Percentiles rank a stretch among this genome's conserved stretches.
Evolutionary conservation across 805 yeast genomes (phyloP).

Genomic region (Suhomyces pyralidae): DNA sequence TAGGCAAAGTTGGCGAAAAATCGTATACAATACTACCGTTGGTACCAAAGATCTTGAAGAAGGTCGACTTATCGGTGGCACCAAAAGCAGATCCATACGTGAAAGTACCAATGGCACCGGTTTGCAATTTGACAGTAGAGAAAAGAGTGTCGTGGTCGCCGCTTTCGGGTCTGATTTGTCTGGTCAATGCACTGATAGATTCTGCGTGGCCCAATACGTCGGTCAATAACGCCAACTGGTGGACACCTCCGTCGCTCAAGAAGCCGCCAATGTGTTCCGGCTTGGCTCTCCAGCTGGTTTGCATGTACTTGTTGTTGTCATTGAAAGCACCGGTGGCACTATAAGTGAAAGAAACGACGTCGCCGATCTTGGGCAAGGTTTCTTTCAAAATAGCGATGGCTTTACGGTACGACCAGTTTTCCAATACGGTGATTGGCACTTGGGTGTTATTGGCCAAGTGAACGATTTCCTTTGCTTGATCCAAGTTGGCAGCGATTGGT

Average conservation of each 20-base stretch:
- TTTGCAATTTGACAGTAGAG: conserved; percentile 59
- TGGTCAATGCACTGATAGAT: conserved; percentile 70
- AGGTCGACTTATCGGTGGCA: conserved; percentile 66
- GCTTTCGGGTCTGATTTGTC: conserved; percentile 69
- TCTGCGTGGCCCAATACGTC: conserved; percentile 74
- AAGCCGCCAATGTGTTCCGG: conserved; percentile 94
- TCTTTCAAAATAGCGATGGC: conserved; percentile 51
- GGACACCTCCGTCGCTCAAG: conserved; percentile 95
- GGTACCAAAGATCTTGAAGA: conserved; percentile 71
- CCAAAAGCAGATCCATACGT: conserved; percentile 87
- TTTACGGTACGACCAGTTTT: conserved; percentile 78
- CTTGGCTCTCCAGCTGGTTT: conserved; percentile 81
- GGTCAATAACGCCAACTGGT: conserved; percentile 84
- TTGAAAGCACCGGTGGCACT: conserved; percentile 73
- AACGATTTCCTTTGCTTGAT: conserved; percentile 79
- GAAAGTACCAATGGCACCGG: conserved; percentile 75
- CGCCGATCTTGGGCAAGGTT: conserved; percentile 69
- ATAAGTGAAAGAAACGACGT: conserved; percentile 65
- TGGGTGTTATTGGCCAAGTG: conserved; percentile 57
- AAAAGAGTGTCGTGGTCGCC: conserved; percentile 83
- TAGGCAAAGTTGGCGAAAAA: conserved; percentile 48
- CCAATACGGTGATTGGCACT: conserved; percentile 72
- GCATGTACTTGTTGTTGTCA: conserved; percentile 54
- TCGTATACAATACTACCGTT: conserved; percentile 73
- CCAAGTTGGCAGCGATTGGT: conserved; percentile 85